Evolutionary conservation across 75 land plant species (phyloP).

Genomic region (Sequoiadendron giganteum): DNA sequence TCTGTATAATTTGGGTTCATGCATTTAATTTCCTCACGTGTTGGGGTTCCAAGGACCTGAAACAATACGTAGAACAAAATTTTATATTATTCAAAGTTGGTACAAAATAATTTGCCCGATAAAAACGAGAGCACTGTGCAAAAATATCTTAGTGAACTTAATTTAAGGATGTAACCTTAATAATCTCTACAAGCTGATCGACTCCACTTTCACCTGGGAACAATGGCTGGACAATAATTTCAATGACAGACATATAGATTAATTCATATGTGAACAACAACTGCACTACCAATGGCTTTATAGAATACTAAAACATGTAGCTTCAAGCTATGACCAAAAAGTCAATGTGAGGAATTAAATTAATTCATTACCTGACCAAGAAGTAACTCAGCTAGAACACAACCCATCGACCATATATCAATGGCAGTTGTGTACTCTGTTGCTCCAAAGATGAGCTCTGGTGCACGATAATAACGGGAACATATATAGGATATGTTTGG

Average conservation of each 20-base stretch:
- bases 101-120: background rate
- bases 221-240: conserved; percentile 50
- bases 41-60: conserved; percentile 85
- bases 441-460: conserved; percentile 85
- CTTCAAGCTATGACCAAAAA: background rate
- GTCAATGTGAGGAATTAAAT: background rate
- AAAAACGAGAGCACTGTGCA: background rate
- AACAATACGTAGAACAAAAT: background rate
- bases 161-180: conserved; percentile 40
- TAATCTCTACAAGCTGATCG: conserved; percentile 86
- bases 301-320: background rate
- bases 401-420: conserved; percentile 80
- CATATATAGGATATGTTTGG: conserved; percentile 82
- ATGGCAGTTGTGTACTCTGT: conserved; percentile 86
- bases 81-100: background rate
- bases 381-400: conserved; percentile 80
- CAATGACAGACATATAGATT: background rate
- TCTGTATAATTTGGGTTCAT: conserved; percentile 92
- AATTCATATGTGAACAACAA: background rate
- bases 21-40: conserved; percentile 88
- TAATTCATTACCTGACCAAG: conserved; percentile 65
- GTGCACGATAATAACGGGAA: conserved; percentile 85
- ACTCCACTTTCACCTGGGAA: conserved; percentile 91
- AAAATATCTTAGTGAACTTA: background rate
- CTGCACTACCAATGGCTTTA: background rate